phyloP scores from a whole-genome alignment of 768 basidiomycete species.

The Termitomyces sp. region DNA sequence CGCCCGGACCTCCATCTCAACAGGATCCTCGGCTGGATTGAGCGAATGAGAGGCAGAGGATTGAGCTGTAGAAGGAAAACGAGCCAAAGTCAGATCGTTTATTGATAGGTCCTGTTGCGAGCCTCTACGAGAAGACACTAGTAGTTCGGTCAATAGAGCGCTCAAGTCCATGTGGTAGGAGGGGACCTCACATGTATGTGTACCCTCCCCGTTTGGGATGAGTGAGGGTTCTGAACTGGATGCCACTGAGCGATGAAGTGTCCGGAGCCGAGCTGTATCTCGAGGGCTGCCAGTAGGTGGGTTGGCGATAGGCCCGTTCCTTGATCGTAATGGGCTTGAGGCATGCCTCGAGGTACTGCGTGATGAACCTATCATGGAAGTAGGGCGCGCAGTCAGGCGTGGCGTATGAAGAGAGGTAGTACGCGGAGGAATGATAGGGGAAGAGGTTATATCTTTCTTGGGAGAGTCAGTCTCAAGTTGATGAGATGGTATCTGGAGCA shows the following conservation, averaged over 20 bases:
- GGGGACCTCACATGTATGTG: constrained; percentile 42
- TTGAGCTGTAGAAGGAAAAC: constrained; percentile 46
- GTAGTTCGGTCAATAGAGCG: neutral
- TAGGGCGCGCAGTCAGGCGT: constrained; percentile 25
- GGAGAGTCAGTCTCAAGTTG: constrained; percentile 23
- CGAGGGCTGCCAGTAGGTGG: constrained; percentile 26
- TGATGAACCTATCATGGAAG: constrained; percentile 27
- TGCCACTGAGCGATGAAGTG: constrained; percentile 70
- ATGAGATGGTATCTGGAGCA: constrained; percentile 27
- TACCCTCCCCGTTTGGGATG: constrained; percentile 52
- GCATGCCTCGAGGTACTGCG: constrained; percentile 36
- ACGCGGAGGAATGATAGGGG: constrained; percentile 48
- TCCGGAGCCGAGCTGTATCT: constrained; percentile 46
- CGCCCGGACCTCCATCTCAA: constrained; percentile 62
- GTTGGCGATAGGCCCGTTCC: constrained; percentile 34
- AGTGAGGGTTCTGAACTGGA: constrained; percentile 85
- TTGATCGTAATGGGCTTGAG: constrained; percentile 43
- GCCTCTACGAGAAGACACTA: constrained; percentile 26
- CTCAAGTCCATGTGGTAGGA: neutral
- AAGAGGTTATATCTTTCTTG: constrained; percentile 19
- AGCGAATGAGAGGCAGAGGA: constrained; percentile 42
- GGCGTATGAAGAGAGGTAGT: constrained; percentile 47
- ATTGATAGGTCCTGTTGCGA: constrained; percentile 60
- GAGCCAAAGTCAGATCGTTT: constrained; percentile 46
- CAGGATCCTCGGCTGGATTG: constrained; percentile 51